These are phyloP conservation scores for Pseudogymnoascus sp. DNA, from an alignment of 2,329 filamentous ascomycete genomes.

Conservation along the genomic window DNA sequence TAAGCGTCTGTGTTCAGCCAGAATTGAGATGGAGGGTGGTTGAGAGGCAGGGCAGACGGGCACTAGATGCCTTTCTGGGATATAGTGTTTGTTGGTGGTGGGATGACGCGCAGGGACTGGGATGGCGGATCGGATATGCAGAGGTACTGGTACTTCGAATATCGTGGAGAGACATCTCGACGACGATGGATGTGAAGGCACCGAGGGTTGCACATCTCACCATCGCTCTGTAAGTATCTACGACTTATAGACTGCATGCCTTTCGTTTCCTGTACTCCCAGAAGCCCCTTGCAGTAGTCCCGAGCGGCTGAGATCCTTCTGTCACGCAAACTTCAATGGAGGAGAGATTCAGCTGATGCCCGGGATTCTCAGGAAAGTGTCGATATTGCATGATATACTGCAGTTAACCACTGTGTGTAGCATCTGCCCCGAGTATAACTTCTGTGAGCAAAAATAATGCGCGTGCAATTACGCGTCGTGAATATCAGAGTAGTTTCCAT, in stretches of 20 bases:
- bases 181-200: background rate
- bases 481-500: background rate
- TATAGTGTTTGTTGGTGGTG: background rate
- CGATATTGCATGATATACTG: background rate
- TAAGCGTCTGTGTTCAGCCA: slow-evolving; percentile 6
- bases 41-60: slow-evolving; percentile 4
- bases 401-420: background rate
- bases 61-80: background rate
- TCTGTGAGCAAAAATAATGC: background rate
- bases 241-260: background rate
- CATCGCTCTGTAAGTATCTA: background rate
- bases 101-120: slow-evolving; percentile 4
- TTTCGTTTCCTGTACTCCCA: background rate
- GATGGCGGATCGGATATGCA: background rate
- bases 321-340: background rate
- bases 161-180: background rate
- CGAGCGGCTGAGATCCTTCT: background rate
- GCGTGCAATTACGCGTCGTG: background rate
- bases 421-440: background rate
- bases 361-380: background rate
- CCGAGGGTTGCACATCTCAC: background rate
- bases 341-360: background rate
- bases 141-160: slow-evolving; percentile 4
- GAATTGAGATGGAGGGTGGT: background rate
- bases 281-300: background rate